Conservation (phyloP, 257 asterid species). For the Lithospermum erythrorhizon region DNA sequence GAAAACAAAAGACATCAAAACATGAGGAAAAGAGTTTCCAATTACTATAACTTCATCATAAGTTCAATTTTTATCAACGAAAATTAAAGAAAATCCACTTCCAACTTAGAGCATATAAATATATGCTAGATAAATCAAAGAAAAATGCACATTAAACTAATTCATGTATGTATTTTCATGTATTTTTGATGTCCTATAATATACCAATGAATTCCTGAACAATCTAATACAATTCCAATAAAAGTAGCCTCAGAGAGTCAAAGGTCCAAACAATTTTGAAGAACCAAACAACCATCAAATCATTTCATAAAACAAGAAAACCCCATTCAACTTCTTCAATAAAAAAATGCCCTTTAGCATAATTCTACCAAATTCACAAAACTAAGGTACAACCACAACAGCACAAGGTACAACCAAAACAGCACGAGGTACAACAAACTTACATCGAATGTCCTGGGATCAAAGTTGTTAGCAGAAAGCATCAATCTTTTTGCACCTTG, state of each 20-base stretch:
- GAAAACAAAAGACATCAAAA: no score
- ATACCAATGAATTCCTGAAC: no score
- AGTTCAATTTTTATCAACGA: no score
- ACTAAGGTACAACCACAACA: not conserved
- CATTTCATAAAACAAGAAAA: not conserved
- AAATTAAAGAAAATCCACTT: no score
- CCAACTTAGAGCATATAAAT: no score
- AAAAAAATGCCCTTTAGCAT: not conserved
- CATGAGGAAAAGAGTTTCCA: no score
- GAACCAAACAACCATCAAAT: not conserved
- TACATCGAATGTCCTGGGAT: constrained; percentile 20
- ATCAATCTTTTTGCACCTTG: constrained; percentile 28
- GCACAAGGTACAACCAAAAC: no score
- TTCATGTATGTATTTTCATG: no score
- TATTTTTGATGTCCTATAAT: no score
- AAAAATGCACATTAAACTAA: no score
- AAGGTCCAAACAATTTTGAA: not conserved
- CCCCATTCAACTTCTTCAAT: not conserved
- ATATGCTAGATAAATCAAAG: not conserved
- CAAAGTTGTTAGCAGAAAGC: constrained; percentile 24
- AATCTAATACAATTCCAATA: not conserved
- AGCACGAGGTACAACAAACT: constrained; percentile 6
- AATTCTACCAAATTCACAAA: not conserved
- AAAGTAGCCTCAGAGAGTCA: no score
- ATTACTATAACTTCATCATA: no score